Evolutionary conservation across 2,329 filamentous ascomycete species (phyloP), one percentile per base, ranked within the genome.

Genomic region (Aspergillaceae sp.): DNA sequence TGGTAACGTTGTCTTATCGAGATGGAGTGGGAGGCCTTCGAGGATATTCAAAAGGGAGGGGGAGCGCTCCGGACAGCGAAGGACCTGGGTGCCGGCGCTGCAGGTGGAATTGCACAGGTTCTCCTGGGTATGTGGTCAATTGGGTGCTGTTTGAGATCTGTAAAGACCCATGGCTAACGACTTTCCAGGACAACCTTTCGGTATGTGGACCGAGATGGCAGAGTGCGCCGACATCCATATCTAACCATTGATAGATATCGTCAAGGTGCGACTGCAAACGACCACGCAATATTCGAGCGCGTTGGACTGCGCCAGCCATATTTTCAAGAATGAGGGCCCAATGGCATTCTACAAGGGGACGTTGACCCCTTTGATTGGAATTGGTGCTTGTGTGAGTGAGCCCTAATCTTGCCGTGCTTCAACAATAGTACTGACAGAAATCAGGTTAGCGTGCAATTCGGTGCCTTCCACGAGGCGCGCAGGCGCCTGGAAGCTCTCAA

Each of bases 281-380:
- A 86, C 85, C 45, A 82, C 78, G 26, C 79, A 87, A 56, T 94
- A 96, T 75, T 76, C 79, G 44, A 84, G 80, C 54, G 92, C 92
- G 44, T 70, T 94, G 41, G 77, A 87, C 59, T 87, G 87, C 55
- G 92, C 90, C 5, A 77, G 78, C 43, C 80, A 84, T 52, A 97
- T 98, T 72, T 87, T 87, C 70, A 82, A 80, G 60, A 84, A 87
- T 61, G 92, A 98, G 68, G 92, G 92, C 1, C 77, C 89, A 2
- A 72, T 86, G 8, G 92, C 92, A 47, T 98, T 98, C 75, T 98
- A 98, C 80, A 98, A 98, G 72, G 92, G 92, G 60, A 97, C 92
- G 0, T 76, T 98, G 47, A 97, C 92, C 4, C 92, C 92, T 0
- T 77, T 98, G 46, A 80, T 98, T 47, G 92, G 92, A 56, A 97